Evolutionary conservation across 352 stramenopile genomes (phyloP).

Genomic region (Globisporangium orthogonon): DNA sequence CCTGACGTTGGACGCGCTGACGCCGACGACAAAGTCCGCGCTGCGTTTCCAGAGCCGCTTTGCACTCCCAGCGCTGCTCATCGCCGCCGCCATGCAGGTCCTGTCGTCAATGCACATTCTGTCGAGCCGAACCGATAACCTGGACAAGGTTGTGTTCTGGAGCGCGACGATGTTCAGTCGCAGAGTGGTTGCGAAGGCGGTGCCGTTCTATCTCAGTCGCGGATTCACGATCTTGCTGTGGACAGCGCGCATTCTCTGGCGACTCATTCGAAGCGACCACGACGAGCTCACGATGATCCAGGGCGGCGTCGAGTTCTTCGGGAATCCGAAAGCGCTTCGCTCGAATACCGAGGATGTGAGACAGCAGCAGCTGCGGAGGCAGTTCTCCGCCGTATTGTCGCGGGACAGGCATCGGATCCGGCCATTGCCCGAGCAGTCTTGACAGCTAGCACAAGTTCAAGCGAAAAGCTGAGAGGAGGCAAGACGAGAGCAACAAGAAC

Average conservation of each 20-base stretch:
- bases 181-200: constrained; percentile 3
- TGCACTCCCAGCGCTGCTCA: constrained; percentile 1
- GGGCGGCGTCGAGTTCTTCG: constrained; percentile 4
- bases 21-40: constrained; percentile 17
- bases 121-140: background rate
- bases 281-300: constrained; percentile 10
- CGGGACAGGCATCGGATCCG: no score
- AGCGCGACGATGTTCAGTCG: background rate
- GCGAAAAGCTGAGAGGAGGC: no score
- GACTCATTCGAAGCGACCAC: constrained; percentile 1
- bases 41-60: constrained; percentile 11
- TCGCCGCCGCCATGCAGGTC: constrained; percentile 1
- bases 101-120: no score
- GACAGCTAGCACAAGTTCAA: no score
- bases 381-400: no score
- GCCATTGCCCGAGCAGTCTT: no score
- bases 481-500: no score
- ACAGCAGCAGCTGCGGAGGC: no score
- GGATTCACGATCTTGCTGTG: constrained; percentile 8
- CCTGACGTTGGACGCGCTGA: constrained; percentile 39
- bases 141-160: constrained; percentile 2
- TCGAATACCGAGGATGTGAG: no score
- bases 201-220: constrained; percentile 5
- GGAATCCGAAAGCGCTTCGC: constrained; percentile 1
- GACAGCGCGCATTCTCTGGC: constrained; percentile 3